phyloP scores from a whole-genome alignment of 2,329 filamentous ascomycete species.

The Paecilomyces sp. region DNA sequence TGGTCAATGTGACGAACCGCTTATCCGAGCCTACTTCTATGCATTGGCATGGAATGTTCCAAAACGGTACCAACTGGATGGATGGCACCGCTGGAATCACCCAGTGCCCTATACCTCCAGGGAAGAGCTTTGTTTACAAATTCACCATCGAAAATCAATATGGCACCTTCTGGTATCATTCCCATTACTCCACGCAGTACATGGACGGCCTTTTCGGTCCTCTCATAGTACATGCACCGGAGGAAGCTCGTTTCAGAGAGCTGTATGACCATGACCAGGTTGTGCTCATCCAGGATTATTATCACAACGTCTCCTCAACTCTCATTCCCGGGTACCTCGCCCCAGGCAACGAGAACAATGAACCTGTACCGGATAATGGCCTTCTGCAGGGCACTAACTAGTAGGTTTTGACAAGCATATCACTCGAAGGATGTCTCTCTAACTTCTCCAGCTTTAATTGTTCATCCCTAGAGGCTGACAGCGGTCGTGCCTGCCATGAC shows the following conservation, averaged over 20 bases:
- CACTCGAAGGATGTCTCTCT: not conserved
- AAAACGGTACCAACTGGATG: conserved; percentile 24
- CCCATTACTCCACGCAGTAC: conserved; percentile 15
- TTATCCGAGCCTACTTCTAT: conserved; percentile 21
- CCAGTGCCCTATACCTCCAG: conserved; percentile 36
- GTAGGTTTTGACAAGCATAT: not conserved
- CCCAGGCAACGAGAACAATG: conserved; percentile 13
- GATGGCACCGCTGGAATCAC: conserved; percentile 37
- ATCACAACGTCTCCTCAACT: conserved; percentile 11
- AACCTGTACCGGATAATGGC: conserved; percentile 6
- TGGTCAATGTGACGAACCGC: conserved; percentile 7
- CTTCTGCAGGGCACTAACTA: conserved; percentile 4
- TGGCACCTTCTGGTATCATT: conserved; percentile 32
- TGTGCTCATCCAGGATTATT: conserved; percentile 12
- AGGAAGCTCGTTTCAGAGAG: conserved; percentile 3
- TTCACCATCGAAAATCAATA: conserved; percentile 28
- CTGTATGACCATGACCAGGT: conserved; percentile 14
- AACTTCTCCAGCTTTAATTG: conserved; percentile 9
- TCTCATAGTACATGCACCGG: conserved; percentile 1
- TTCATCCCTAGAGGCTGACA: not conserved
- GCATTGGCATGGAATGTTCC: conserved; percentile 36
- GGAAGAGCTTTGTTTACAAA: conserved; percentile 30
- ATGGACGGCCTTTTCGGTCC: conserved; percentile 1
- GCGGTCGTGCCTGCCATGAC: conserved; percentile 3
- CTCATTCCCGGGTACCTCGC: conserved; percentile 14